Percentiles rank a stretch among this genome's conserved stretches.
These are phyloP conservation scores for Alternaria triticimaculans DNA, from an alignment of 2,329 filamentous ascomycete genomes.

Conservation along the genomic window DNA sequence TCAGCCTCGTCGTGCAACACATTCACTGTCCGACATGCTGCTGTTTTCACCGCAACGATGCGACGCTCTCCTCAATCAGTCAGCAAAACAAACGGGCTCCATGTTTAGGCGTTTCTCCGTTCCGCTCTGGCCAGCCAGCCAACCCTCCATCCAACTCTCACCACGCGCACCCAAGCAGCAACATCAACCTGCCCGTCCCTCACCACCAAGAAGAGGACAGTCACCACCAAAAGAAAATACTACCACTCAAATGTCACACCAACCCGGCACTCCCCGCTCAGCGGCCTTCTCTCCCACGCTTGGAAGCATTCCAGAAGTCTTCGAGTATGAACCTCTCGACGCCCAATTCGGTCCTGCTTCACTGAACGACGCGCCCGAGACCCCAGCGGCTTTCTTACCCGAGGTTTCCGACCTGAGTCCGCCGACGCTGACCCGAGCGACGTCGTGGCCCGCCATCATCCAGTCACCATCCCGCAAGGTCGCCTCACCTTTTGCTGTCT, in stretches of 20 bases:
- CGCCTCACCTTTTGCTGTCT: slow-evolving; percentile 23
- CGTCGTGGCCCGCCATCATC: slow-evolving; percentile 29
- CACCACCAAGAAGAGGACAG: slow-evolving; percentile 8
- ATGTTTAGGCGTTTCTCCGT: slow-evolving; percentile 21
- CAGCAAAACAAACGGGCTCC: slow-evolving; percentile 18
- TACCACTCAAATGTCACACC: slow-evolving; percentile 22
- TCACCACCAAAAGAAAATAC: slow-evolving; percentile 6
- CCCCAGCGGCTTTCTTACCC: slow-evolving; percentile 25
- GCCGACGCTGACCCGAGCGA: slow-evolving; percentile 25
- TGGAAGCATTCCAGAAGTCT: slow-evolving; percentile 33
- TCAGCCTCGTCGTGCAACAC: slow-evolving; percentile 1
- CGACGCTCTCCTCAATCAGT: slow-evolving; percentile 14
- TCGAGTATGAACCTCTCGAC: slow-evolving; percentile 30
- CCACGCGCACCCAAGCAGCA: slow-evolving; percentile 16
- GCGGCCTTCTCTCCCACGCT: slow-evolving; percentile 33
- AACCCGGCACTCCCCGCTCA: slow-evolving; percentile 22
- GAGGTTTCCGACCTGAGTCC: slow-evolving; percentile 25
- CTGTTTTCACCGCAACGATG: slow-evolving; percentile 32
- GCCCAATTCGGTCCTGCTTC: slow-evolving; percentile 10
- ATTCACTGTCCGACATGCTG: slow-evolving; percentile 29
- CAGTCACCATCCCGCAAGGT: slow-evolving; percentile 25
- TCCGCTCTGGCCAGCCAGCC: slow-evolving; percentile 23
- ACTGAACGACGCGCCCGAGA: slow-evolving; percentile 24
- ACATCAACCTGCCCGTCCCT: slow-evolving; percentile 6
- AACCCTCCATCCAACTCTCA: slow-evolving; percentile 25